These are phyloP conservation scores for Hypoxylon sp. DNA, from an alignment of 2,329 filamentous ascomycete species.

Conservation along the genomic window DNA sequence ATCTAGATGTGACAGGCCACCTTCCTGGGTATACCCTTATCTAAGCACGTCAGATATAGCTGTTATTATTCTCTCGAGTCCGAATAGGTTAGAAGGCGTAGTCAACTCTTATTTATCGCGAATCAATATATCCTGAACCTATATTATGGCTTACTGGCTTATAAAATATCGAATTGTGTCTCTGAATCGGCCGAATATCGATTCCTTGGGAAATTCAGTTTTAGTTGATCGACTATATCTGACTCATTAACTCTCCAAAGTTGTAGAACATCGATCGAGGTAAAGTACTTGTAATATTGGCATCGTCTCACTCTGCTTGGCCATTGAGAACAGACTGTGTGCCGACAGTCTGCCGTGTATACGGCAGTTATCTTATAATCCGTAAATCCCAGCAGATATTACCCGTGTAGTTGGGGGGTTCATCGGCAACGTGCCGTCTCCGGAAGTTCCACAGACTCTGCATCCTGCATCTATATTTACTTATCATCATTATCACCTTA, in stretches of 20 bases:
- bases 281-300: conserved; percentile 1
- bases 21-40: conserved; percentile 6
- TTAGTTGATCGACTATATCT: conserved; percentile 1
- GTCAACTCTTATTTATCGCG: neutral
- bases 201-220: neutral
- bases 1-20: conserved; percentile 21
- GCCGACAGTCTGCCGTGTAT: conserved; percentile 30
- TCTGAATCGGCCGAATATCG: neutral
- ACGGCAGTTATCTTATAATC: conserved; percentile 20
- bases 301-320: conserved; percentile 31
- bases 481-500: conserved; percentile 7
- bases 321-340: conserved; percentile 12
- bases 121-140: conserved; percentile 3
- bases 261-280: conserved; percentile 42
- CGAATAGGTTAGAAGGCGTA: neutral
- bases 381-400: conserved; percentile 5
- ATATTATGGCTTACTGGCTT: neutral
- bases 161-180: neutral
- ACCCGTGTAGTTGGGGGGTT: conserved; percentile 9
- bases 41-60: conserved; percentile 7
- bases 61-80: neutral
- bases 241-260: neutral
- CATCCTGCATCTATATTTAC: conserved; percentile 1
- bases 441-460: conserved; percentile 25
- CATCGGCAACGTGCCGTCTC: conserved; percentile 19